Conservation (phyloP, 306 rosid genomes). For the Abrus precatorius region DNA sequence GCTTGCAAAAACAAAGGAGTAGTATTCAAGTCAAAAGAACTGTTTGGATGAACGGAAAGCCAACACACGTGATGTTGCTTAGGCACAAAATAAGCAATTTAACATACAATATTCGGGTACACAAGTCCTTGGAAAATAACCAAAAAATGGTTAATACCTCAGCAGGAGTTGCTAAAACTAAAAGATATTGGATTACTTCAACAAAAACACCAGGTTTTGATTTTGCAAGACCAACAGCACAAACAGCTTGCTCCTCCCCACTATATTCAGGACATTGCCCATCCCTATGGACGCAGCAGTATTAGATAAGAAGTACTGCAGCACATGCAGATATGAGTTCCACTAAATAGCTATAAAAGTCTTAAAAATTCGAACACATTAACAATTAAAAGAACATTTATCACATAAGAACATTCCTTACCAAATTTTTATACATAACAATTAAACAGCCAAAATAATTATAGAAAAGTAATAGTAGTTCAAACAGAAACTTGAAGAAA, state of each 20-base stretch:
- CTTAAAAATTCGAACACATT: not conserved
- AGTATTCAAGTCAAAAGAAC: constrained; percentile 4
- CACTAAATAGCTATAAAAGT: constrained; percentile 6
- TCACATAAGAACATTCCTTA: constrained; percentile 1
- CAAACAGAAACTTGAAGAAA: constrained; percentile 24
- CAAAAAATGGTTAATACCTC: constrained; percentile 68
- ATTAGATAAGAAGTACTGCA: constrained; percentile 39
- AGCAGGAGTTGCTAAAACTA: constrained; percentile 87
- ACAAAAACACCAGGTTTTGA: constrained; percentile 91
- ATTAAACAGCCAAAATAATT: constrained; percentile 12
- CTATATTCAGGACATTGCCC: constrained; percentile 95
- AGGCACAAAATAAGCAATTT: constrained; percentile 37
- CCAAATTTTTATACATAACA: not conserved
- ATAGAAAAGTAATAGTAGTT: not conserved
- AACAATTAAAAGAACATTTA: not conserved
- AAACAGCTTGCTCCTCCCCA: constrained; percentile 96
- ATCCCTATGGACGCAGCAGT: constrained; percentile 74
- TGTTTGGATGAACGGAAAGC: constrained; percentile 20
- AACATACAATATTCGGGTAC: constrained; percentile 22
- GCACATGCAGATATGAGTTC: constrained; percentile 32
- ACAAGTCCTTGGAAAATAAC: constrained; percentile 30
- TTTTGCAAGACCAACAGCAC: constrained; percentile 94
- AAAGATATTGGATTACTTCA: constrained; percentile 93
- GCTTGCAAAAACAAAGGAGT: no score
- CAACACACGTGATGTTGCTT: constrained; percentile 32